A percentile compares a stretch with the other conserved stretches of the same genome.
phyloP scores from a whole-genome alignment of 1,139 yeast genomes.

The Debaryomyces fabryi region DNA sequence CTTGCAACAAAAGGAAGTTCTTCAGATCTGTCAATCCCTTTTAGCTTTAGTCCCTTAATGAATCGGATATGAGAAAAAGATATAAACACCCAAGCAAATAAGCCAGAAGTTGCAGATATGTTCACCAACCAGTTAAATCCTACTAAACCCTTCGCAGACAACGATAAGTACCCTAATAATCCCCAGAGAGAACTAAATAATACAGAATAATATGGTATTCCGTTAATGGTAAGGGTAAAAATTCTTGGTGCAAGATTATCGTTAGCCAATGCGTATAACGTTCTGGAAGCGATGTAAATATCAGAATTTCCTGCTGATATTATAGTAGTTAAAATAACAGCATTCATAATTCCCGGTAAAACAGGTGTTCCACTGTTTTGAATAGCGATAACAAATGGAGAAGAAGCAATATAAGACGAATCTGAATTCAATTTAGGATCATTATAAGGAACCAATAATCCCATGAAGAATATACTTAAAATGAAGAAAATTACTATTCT shows the following conservation, averaged over 20 bases:
- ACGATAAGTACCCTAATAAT: conserved; percentile 67
- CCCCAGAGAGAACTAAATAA: conserved; percentile 62
- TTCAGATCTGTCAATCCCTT: conserved; percentile 60
- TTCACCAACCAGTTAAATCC: conserved; percentile 87
- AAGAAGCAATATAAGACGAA: conserved; percentile 34
- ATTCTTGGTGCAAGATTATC: conserved; percentile 62
- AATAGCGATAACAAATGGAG: conserved; percentile 61
- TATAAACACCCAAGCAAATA: conserved; percentile 74
- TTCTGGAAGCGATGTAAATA: conserved; percentile 75
- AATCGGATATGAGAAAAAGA: conserved; percentile 67
- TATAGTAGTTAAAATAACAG: conserved; percentile 67
- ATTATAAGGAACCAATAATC: conserved; percentile 78
- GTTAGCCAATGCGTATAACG: conserved; percentile 65
- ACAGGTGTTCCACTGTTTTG: conserved; percentile 70
- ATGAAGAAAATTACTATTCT: conserved; percentile 83
- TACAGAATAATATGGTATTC: conserved; percentile 73
- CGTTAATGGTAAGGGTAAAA: conserved; percentile 56
- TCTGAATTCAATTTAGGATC: conserved; percentile 46
- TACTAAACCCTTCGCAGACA: conserved; percentile 60
- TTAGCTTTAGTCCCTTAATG: conserved; percentile 58
- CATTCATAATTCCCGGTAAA: conserved; percentile 74
- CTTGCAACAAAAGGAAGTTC: conserved; percentile 69
- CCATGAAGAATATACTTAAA: conserved; percentile 76
- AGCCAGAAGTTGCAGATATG: conserved; percentile 76
- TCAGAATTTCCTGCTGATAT: conserved; percentile 84